Percentiles rank a stretch among this genome's conserved stretches.
Evolutionary conservation across 2,329 filamentous ascomycete species (phyloP).

Genomic region (Neonectria neomacrospora): DNA sequence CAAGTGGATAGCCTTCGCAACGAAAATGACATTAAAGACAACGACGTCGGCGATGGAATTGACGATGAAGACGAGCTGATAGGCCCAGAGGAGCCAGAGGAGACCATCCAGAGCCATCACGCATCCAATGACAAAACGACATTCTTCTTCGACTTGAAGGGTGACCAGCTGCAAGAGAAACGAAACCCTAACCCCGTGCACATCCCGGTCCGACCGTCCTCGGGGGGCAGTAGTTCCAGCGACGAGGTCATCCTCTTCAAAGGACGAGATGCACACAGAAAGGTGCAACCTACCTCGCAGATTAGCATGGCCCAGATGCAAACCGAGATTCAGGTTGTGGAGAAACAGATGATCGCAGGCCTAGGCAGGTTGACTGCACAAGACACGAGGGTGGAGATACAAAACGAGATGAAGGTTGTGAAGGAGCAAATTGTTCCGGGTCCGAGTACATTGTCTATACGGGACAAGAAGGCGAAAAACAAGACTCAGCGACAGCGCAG

Average conservation of each 20-base stretch:
- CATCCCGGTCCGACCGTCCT: conserved; percentile 35
- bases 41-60: not conserved
- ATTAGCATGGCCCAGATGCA: conserved; percentile 45
- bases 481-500: conserved; percentile 35
- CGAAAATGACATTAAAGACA: not conserved
- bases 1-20: not conserved
- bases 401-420: conserved; percentile 42
- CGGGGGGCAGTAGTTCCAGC: conserved; percentile 61
- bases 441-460: conserved; percentile 3
- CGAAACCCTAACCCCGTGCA: conserved; percentile 3
- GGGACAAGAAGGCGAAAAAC: conserved; percentile 27
- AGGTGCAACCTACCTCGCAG: conserved; percentile 25
- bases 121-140: conserved; percentile 21
- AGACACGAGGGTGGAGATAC: conserved; percentile 40
- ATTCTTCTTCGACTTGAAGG: conserved; percentile 54
- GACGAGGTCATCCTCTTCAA: conserved; percentile 76
- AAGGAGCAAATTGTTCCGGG: conserved; percentile 34
- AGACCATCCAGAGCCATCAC: conserved; percentile 25
- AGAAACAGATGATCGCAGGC: conserved; percentile 33
- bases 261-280: conserved; percentile 58
- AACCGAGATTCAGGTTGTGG: conserved; percentile 43
- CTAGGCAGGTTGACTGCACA: conserved; percentile 5
- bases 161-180: conserved; percentile 36
- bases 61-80: conserved; percentile 21
- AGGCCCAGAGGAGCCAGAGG: conserved; percentile 39